Percentiles rank a stretch among this genome's conserved stretches.
Conservation (phyloP, 2,329 filamentous ascomycete genomes). For the Monosporascus sp. region DNA sequence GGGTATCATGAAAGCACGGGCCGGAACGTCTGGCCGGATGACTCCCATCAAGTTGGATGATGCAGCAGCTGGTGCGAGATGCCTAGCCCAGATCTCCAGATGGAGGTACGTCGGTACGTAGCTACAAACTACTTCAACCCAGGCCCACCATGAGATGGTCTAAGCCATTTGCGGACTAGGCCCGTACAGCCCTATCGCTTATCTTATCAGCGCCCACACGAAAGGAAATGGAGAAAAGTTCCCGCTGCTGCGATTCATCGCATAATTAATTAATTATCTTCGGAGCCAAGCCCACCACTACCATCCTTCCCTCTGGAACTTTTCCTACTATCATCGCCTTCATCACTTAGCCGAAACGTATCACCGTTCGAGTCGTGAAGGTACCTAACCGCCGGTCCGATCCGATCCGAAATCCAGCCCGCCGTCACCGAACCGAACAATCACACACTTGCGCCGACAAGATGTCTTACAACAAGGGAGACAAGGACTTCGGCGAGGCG, state of each 20-base stretch:
- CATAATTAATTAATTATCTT: not conserved
- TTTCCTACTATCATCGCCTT: conserved; percentile 38
- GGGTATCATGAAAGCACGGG: not conserved
- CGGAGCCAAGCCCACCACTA: not conserved
- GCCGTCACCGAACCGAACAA: conserved; percentile 19
- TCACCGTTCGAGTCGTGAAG: conserved; percentile 76
- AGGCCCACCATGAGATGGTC: not conserved
- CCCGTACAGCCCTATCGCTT: not conserved
- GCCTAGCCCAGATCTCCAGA: not conserved
- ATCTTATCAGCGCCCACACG: not conserved
- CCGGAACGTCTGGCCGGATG: not conserved
- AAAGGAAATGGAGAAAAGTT: conserved; percentile 1
- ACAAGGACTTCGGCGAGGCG: conserved; percentile 89
- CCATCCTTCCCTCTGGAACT: conserved; percentile 3
- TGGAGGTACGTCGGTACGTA: not conserved
- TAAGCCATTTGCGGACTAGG: not conserved
- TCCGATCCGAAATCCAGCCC: conserved; percentile 2
- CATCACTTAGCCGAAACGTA: conserved; percentile 76
- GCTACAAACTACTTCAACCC: not conserved
- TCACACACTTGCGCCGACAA: conserved; percentile 31
- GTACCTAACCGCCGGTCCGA: conserved; percentile 26
- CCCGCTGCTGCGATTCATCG: not conserved
- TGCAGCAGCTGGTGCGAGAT: not conserved
- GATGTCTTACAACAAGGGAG: conserved; percentile 93
- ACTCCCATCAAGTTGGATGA: not conserved